phyloP scores from a whole-genome alignment of 2,329 filamentous ascomycete species.

The Colletotrichum cuscutae region DNA sequence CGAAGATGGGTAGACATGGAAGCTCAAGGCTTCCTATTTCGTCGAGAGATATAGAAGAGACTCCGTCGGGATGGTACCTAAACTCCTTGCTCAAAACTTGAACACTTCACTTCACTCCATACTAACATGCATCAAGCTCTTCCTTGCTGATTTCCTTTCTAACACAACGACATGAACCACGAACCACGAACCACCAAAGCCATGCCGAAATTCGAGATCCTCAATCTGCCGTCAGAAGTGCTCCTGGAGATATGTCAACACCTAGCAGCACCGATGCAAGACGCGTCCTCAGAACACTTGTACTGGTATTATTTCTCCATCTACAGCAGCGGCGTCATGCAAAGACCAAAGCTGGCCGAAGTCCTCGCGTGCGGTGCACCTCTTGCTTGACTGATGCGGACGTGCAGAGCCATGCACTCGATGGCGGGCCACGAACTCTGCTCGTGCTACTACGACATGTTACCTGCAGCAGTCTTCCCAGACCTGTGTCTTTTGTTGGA shows the following conservation, averaged over 20 bases:
- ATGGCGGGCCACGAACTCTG: constrained; percentile 14
- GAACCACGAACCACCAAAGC: neutral
- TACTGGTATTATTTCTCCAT: neutral
- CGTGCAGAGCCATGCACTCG: constrained; percentile 11
- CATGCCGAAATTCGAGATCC: neutral
- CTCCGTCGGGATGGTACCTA: neutral
- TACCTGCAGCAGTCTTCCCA: neutral
- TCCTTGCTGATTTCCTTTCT: neutral
- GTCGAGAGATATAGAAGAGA: no score
- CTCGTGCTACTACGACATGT: neutral
- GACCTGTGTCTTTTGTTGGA: neutral
- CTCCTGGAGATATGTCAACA: constrained; percentile 9
- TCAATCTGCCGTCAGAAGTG: neutral
- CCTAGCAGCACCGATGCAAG: neutral
- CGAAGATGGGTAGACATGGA: neutral
- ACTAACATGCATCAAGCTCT: no score
- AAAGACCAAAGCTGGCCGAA: neutral
- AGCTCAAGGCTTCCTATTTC: neutral
- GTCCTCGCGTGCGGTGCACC: neutral
- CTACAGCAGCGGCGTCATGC: neutral
- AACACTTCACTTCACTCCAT: neutral
- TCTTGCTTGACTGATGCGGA: constrained; percentile 12
- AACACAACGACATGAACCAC: neutral
- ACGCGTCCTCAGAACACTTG: no score
- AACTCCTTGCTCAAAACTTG: no score